Evolutionary conservation across 192 early-diverging fungal species (phyloP).

Genomic region (Backusella mclennaniae): DNA sequence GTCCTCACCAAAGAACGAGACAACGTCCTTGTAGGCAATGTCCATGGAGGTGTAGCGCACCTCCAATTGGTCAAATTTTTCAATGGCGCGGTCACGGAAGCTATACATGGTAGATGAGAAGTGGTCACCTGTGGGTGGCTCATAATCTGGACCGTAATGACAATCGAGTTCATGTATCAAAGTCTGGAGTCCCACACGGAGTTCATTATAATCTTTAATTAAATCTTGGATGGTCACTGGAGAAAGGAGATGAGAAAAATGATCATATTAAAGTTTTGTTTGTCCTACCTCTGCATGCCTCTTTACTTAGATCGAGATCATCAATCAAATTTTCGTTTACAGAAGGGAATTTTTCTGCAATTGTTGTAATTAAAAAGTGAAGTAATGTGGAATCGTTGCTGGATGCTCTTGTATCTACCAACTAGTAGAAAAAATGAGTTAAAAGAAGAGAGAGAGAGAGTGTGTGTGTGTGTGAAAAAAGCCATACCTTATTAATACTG

Average conservation of each 20-base stretch:
- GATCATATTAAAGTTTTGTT: background rate
- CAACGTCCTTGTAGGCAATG: constrained; percentile 65
- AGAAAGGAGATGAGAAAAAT: background rate
- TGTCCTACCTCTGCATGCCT: constrained; percentile 67
- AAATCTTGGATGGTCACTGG: constrained; percentile 57
- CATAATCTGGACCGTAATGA: constrained; percentile 33
- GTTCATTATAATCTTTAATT: constrained; percentile 47
- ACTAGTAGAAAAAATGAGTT: constrained; percentile 9
- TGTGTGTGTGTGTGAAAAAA: background rate
- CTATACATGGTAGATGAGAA: constrained; percentile 65
- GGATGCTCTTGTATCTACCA: constrained; percentile 83
- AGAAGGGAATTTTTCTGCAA: constrained; percentile 62
- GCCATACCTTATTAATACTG: constrained; percentile 73
- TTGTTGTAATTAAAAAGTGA: constrained; percentile 71
- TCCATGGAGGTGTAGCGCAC: constrained; percentile 69
- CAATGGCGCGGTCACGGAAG: constrained; percentile 62
- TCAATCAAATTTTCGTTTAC: constrained; percentile 56
- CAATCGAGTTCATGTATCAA: constrained; percentile 48
- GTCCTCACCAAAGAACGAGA: constrained; percentile 77
- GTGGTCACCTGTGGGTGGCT: constrained; percentile 55
- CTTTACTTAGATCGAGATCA: constrained; percentile 68
- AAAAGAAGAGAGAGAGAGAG: background rate
- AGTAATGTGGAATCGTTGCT: constrained; percentile 65
- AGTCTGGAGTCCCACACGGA: constrained; percentile 45
- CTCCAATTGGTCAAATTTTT: constrained; percentile 59